These are phyloP conservation scores for Cladosporium sp. DNA, from an alignment of 2,329 filamentous ascomycete species.

Conservation along the genomic window DNA sequence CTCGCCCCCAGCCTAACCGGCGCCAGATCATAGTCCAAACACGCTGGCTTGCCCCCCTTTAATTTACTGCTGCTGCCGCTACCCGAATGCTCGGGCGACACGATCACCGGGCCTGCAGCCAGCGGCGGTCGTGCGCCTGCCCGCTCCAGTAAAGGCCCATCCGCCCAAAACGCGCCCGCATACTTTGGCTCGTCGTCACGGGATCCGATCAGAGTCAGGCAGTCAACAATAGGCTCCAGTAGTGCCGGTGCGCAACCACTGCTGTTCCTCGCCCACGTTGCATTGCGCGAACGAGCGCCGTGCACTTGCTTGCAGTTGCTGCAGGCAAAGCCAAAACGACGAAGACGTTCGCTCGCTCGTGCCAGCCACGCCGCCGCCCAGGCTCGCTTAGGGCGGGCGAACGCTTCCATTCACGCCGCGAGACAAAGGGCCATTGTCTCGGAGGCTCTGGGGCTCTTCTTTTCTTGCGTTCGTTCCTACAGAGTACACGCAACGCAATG, in stretches of 20 bases:
- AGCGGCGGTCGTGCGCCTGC: background rate
- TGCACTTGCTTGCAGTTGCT: too few species aligned
- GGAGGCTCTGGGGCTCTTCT: background rate
- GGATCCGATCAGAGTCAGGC: background rate
- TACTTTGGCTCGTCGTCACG: background rate
- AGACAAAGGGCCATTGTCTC: background rate
- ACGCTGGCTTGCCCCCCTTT: background rate
- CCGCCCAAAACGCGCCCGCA: background rate
- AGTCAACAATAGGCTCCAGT: too few species aligned
- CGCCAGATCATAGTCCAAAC: background rate
- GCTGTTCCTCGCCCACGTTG: too few species aligned
- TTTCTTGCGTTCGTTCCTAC: background rate
- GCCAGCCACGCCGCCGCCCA: background rate
- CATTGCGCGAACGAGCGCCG: too few species aligned
- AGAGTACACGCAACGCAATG: too few species aligned
- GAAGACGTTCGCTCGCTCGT: background rate
- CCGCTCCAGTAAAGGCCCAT: background rate
- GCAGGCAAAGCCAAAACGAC: too few species aligned
- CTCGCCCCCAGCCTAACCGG: background rate
- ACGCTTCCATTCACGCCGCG: background rate
- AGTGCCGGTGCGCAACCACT: too few species aligned
- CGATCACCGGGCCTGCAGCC: background rate
- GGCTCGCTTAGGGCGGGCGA: constrained; percentile 2
- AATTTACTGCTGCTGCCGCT: constrained; percentile 7
- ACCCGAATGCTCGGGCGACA: background rate